phyloP scores from a whole-genome alignment of 805 yeast species.

The Hanseniaspora osmophila region DNA sequence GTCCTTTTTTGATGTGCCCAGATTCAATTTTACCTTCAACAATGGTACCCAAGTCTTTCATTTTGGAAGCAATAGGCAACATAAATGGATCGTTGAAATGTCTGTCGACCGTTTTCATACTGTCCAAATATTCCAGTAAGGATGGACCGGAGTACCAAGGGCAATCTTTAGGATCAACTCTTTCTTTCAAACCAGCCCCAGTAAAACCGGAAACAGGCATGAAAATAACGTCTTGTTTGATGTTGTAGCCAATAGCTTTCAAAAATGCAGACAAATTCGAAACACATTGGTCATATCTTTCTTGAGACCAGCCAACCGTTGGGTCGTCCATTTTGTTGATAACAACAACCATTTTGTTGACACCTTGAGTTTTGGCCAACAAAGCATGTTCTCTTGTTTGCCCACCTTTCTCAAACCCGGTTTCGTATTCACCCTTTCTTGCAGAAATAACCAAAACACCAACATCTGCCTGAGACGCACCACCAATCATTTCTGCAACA shows the following conservation, averaged over 20 bases:
- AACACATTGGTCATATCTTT: slow-evolving; percentile 91
- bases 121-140: slow-evolving; percentile 76
- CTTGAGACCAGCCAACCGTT: slow-evolving; percentile 90
- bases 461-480: slow-evolving; percentile 98
- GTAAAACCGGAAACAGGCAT: slow-evolving; percentile 98
- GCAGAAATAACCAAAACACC: slow-evolving; percentile 96
- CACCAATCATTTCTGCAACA: slow-evolving; percentile 98
- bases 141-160: slow-evolving; percentile 96
- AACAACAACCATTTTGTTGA: slow-evolving; percentile 80
- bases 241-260: slow-evolving; percentile 76
- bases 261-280: slow-evolving; percentile 63
- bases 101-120: slow-evolving; percentile 69
- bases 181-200: slow-evolving; percentile 90
- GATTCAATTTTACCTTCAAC: slow-evolving; percentile 97
- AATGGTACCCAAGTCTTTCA: slow-evolving; percentile 93
- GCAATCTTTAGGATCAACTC: slow-evolving; percentile 53
- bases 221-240: slow-evolving; percentile 69
- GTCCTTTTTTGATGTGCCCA: slow-evolving; percentile 78
- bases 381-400: slow-evolving; percentile 97
- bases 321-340: slow-evolving; percentile 98
- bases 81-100: slow-evolving; percentile 89
- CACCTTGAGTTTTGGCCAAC: slow-evolving; percentile 96
- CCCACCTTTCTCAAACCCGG: slow-evolving; percentile 98
- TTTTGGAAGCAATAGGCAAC: slow-evolving; percentile 89
- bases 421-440: slow-evolving; percentile 98